Base-by-base conservation (phyloP, 2,329 filamentous ascomycete genomes). In the Epichloe sp. region DNA sequence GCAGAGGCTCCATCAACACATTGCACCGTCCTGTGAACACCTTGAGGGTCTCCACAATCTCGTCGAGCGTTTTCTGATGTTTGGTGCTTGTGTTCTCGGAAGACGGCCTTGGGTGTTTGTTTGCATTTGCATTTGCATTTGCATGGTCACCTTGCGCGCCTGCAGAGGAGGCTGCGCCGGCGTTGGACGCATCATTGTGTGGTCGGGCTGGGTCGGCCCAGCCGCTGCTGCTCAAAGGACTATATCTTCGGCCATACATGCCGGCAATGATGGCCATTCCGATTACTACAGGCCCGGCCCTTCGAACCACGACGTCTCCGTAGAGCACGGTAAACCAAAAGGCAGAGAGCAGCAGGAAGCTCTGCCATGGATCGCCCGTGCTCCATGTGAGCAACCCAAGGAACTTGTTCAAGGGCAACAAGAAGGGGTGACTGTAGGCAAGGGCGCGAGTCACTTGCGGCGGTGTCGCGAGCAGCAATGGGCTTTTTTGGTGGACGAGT, bases 401-500 rank as follows among this genome's bases (percentile, higher is more conserved):
- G 15, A 95, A 68, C 63, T 85, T 86, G 66, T 96, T 97, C 52
- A 97, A 73, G 5, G 90, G 89, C 7, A 95, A 73, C 7, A 98
- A 75, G 64, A 96, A 97, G 0, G 93, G 90, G 64, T 98, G 91
- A 56, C 90, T 95, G 66, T 97, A 96, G 56, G 91, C 91, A 54
- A 98, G 77, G 14, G 91, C 90, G 59, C 93, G 82, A 2, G 93
- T 98, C 65, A 98, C 85, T 64, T 95, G 88, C 2, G 93, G 93
- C 43, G 93, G 93, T 10, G 93, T 98, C 15, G 91, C 89, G 53
- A 95, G 83, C 17, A 98, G 77, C 44, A 98, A 71, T 11, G 93
- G 93, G 15, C 88, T 95, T 97, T 98, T 98, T 67, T 95, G 91
- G 68, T 97, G 90, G 19, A 98, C 90, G 59, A 97, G 82, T 59